A percentile compares a stretch with the other conserved stretches of the same genome.
These are phyloP conservation scores for Boletus edulis DNA, from an alignment of 768 basidiomycete species.

Conservation along the genomic window DNA sequence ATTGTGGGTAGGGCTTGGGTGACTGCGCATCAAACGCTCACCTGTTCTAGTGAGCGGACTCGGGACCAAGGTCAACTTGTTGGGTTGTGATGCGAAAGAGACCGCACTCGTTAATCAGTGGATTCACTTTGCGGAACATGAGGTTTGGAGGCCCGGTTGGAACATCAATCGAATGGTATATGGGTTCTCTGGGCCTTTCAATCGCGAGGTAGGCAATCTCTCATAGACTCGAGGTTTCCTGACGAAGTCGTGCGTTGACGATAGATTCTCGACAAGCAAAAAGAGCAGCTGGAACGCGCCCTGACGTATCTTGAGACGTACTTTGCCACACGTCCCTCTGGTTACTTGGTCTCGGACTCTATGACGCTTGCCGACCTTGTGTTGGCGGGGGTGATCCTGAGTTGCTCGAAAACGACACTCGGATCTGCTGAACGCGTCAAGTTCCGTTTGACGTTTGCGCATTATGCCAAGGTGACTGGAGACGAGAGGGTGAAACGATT, in stretches of 20 bases:
- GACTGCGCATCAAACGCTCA: neutral
- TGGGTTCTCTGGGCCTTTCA: neutral
- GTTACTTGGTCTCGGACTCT: conserved; percentile 11
- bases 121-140: conserved; percentile 18
- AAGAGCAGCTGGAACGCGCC: conserved; percentile 4
- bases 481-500: conserved; percentile 10
- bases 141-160: neutral
- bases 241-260: too few relatives aligned
- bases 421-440: conserved; percentile 10
- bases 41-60: conserved; percentile 9
- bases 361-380: conserved; percentile 20
- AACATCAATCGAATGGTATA: neutral
- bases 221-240: too few relatives aligned
- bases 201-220: conserved; percentile 3
- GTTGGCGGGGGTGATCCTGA: neutral
- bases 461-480: conserved; percentile 16
- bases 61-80: conserved; percentile 8
- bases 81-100: conserved; percentile 13
- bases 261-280: too few relatives aligned
- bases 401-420: neutral
- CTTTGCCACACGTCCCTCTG: conserved; percentile 10
- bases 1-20: conserved; percentile 6
- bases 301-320: conserved; percentile 13
- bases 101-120: conserved; percentile 17
- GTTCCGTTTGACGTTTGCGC: conserved; percentile 11